These are phyloP conservation scores for Rosa chinensis DNA, from an alignment of 306 rosid genomes.

Conservation along the genomic window DNA sequence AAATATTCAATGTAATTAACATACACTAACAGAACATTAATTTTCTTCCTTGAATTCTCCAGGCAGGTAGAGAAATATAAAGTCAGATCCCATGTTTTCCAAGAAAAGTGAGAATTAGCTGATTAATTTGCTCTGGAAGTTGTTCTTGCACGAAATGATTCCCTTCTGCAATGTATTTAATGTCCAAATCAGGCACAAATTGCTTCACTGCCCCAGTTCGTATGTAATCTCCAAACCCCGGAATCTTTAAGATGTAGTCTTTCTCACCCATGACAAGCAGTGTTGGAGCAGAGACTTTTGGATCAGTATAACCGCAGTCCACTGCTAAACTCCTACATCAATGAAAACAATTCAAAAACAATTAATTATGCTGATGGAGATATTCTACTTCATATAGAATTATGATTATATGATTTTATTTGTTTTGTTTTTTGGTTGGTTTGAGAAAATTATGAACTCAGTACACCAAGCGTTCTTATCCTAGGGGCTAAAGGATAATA, in stretches of 20 bases:
- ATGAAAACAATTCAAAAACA: not conserved
- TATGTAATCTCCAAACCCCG: constrained; percentile 43
- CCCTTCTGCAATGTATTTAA: constrained; percentile 44
- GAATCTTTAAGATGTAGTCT: constrained; percentile 43
- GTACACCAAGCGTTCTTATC: not conserved
- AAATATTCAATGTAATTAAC: not conserved
- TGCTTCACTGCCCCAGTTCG: constrained; percentile 42
- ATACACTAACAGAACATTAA: not conserved
- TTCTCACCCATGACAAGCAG: constrained; percentile 53
- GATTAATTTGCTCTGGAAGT: constrained; percentile 53
- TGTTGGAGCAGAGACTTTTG: constrained; percentile 40
- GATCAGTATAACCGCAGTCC: constrained; percentile 42
- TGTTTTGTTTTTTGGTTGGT: not conserved
- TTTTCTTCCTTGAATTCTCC: not conserved
- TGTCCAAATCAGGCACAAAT: constrained; percentile 50
- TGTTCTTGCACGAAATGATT: constrained; percentile 58
- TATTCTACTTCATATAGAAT: too few relatives aligned
- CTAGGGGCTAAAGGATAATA: too few relatives aligned
- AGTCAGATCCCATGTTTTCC: constrained; percentile 28
- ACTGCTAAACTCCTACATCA: constrained; percentile 17
- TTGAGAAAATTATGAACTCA: not conserved
- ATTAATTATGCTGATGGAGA: not conserved
- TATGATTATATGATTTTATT: not conserved
- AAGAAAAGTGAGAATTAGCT: constrained; percentile 44
- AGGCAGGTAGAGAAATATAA: not conserved